Percentiles rank a stretch among this genome's conserved stretches.
phyloP scores from a whole-genome alignment of 371 early-diverging fungal species.

The Mortierella sp. region DNA sequence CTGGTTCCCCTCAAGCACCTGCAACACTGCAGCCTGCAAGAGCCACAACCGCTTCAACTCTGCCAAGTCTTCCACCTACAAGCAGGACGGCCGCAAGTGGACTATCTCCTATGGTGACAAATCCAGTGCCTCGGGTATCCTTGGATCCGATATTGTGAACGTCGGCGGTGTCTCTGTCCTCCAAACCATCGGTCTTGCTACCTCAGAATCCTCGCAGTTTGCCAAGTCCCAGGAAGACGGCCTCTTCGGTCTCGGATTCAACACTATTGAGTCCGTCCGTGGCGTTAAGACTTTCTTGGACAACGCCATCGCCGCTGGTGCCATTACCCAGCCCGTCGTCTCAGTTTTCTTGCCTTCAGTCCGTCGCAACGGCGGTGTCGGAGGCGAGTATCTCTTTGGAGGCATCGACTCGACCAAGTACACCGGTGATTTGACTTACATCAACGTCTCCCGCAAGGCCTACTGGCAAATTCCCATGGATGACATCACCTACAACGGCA shows the following conservation, averaged over 20 bases:
- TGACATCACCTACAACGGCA: constrained; percentile 15
- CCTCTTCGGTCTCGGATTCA: constrained; percentile 60
- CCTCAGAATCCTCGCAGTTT: constrained; percentile 48
- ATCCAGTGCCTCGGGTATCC: constrained; percentile 55
- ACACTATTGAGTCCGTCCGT: constrained; percentile 48
- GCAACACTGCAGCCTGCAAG: constrained; percentile 22
- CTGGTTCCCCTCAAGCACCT: constrained; percentile 49
- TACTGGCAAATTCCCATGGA: constrained; percentile 52
- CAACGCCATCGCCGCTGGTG: constrained; percentile 55
- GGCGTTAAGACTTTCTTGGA: constrained; percentile 61
- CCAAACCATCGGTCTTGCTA: constrained; percentile 59
- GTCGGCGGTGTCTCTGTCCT: constrained; percentile 56
- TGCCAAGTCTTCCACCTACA: constrained; percentile 55
- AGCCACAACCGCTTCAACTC: constrained; percentile 54
- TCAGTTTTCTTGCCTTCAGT: constrained; percentile 56
- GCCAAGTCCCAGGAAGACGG: constrained; percentile 52
- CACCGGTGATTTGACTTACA: constrained; percentile 63
- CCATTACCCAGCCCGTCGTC: constrained; percentile 54
- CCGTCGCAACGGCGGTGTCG: constrained; percentile 25
- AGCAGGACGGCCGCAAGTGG: constrained; percentile 55
- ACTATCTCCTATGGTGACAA: constrained; percentile 60
- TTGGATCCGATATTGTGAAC: constrained; percentile 57
- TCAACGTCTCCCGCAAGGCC: constrained; percentile 76
- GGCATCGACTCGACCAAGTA: constrained; percentile 66
- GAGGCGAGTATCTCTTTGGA: constrained; percentile 72